Base-by-base conservation (phyloP, 2,329 filamentous ascomycete genomes). In the Cercospora sesami region DNA sequence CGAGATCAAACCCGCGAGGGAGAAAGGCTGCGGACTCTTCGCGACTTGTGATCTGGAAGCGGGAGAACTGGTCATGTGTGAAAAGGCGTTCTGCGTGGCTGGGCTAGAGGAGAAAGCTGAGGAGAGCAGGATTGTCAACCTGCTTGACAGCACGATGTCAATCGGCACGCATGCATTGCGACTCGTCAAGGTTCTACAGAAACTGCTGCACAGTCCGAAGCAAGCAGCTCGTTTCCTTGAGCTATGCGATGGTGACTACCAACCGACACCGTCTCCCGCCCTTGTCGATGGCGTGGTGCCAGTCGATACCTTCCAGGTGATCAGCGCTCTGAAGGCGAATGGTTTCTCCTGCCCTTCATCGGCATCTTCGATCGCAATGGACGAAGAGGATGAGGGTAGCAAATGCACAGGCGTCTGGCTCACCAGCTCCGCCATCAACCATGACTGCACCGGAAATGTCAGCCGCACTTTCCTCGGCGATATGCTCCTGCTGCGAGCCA, bases 381-480 rank as follows among this genome's bases (percentile, higher is more conserved):
- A 26, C 21, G 53, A 33, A n/a, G 53, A 58, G 14, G 51, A 55
- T 18, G 31, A 45, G 28, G 14, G 36, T 12, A 31, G 9, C 16
- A 12, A 39, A 14, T 36, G 66, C 8, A 67, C 59, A 33, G 85
- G 85, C 0, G 65, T 87, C 12, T 88, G 85, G 84, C 66, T 77
- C 2, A 67, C 78, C 1, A 82, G 84, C 3, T 84, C 85, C 0
- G 78, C 79, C 64, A 81, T 86, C 69, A 88, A 88, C 66, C 86
- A 88, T 69, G 80, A 79, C 10, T 88, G 86, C 73, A 18, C 80
- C 4, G 73, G 74, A 9, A 88, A 86, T 70, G 81, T 80, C 18
- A 68, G 66, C 0, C 83, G 83, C 16, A 75, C 80, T 0, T 87
- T 86, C 72, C 84, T 87, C 42, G 85, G 86, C 2, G 85, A 88